Evolutionary conservation across 305 asterid species (phyloP), one percentile per base, ranked within the genome.

Genomic region (Solanum hybrid): DNA sequence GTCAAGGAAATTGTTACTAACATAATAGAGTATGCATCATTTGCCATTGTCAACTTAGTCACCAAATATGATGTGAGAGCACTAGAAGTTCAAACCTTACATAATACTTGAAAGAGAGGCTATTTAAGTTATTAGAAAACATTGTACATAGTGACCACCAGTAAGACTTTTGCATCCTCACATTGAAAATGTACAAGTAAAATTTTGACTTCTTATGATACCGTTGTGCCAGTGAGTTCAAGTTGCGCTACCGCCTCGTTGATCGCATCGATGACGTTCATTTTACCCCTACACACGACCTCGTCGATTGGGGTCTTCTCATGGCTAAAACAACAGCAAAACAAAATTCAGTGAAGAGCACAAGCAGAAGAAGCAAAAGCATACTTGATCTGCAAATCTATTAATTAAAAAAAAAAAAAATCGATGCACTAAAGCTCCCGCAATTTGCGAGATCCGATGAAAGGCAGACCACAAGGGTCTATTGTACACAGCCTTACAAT

Each of bases 251-350:
- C 91, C 31, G 97, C 96, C 90, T 95, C 96, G 51, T 94, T 95
- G n/a, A 97, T 91, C 6, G 96, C 98, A 92, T 96, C 98, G 0
- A 97, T n/a, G 88, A 94, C 94, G 24, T 93, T 93, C 97, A 95
- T 89, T 91, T 94, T 96, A 73, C 97, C 98, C 88, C 92, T 89
- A 57, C 87, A 81, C 51, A 95, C 93, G 26, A 97, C 99, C 95
- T 96, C 99, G 75, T 97, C 99, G 90, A 96, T 90, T 4, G 99
- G 98, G 81, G 98, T 96, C 90, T 94, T 95, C 94, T 96, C 98
- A 20, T 96, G 97, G 93, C 99, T 97, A 91, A 88, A 87, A 91
- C 79, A 51, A 31, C 32, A 92, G 70, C 78, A 91, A 13, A 61
- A 4, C 45, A 86, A 34, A 41, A 29, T 6, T 89, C 79, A 90